Evolutionary conservation across 164 flowering plant genomes (phyloP), one percentile per base, ranked within the genome.

Genomic region (Berberis thunbergii): DNA sequence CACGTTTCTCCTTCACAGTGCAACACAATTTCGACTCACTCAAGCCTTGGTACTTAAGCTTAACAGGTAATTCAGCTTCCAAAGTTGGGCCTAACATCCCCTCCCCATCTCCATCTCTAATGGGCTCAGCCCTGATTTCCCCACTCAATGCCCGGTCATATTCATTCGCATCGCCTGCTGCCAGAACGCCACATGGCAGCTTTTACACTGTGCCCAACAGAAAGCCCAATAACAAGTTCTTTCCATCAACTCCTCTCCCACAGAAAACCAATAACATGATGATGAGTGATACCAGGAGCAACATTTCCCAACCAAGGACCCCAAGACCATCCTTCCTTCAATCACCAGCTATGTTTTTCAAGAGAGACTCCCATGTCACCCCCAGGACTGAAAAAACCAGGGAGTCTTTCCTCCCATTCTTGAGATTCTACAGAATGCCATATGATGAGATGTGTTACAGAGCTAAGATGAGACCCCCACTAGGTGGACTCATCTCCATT

Each of bases 391-490:
- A 84, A 45, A 86, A 64, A 75, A 65, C 74, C 38, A 80, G 84
- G 1, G 91, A 94, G 43, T 80, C 89, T 49, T 91, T 91, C 74
- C 11, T 68, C 5, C 87, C 86, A 0, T 88, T 76, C 61, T 55
- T 88, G 80, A 85, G 75, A 65, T 83, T 86, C 69, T 88, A 95
- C 80, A 64, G 93, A 49, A 71, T 82, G 74, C 99, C 97, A 66
- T 95, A 91, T 79, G 89, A 91, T 26, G 99, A 95, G 79, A 85
- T 89, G 92, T 73, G 65, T 13, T 95, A 95, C 77, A 66, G 98
- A 77, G 85, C 98, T 60, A 89, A 84, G 87, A 95, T 95, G 99
- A 74, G 82, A 73, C 97, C 99, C 13, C 99, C 99, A n/a, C 83
- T 95, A 0, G 96, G 98, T 12, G 99, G 99, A 0, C 80, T 95